These are phyloP conservation scores for Hypoxylon subgilvum DNA, from an alignment of 495 filamentous ascomycete species.

Conservation along the genomic window DNA sequence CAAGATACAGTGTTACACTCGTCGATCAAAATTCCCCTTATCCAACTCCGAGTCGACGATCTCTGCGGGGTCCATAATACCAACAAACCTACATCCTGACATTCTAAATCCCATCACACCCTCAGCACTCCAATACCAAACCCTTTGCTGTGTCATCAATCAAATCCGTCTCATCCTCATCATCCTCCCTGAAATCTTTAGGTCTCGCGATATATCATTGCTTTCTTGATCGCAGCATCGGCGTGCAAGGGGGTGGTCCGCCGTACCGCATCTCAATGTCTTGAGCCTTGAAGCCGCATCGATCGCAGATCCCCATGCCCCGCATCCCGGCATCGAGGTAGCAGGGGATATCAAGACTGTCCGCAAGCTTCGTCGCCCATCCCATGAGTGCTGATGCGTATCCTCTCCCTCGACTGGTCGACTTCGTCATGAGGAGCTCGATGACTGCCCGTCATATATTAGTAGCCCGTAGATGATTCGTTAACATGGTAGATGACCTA, in stretches of 20 bases:
- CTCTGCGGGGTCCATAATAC: constrained; percentile 30
- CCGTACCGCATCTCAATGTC: constrained; percentile 32
- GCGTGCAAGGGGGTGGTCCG: constrained; percentile 38
- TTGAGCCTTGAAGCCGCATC: constrained; percentile 36
- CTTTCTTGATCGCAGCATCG: constrained; percentile 34
- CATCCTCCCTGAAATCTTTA: no score
- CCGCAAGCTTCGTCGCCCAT: constrained; percentile 37
- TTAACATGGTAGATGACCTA: constrained; percentile 10
- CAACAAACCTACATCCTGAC: no score
- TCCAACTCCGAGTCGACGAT: constrained; percentile 16
- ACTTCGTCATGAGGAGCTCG: constrained; percentile 38
- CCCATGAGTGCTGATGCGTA: constrained; percentile 36
- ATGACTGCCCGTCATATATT: constrained; percentile 18
- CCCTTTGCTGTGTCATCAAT: no score
- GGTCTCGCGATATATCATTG: constrained; percentile 6
- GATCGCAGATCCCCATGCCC: constrained; percentile 39
- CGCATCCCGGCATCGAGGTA: constrained; percentile 40
- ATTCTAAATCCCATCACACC: background rate
- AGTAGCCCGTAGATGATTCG: background rate
- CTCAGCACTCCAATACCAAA: background rate
- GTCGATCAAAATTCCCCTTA: background rate
- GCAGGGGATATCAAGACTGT: constrained; percentile 30
- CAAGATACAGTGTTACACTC: background rate
- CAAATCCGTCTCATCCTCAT: no score
- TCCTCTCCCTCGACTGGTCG: constrained; percentile 28